Conservation (phyloP, 306 rosid genomes). For the Vicia villosa region DNA sequence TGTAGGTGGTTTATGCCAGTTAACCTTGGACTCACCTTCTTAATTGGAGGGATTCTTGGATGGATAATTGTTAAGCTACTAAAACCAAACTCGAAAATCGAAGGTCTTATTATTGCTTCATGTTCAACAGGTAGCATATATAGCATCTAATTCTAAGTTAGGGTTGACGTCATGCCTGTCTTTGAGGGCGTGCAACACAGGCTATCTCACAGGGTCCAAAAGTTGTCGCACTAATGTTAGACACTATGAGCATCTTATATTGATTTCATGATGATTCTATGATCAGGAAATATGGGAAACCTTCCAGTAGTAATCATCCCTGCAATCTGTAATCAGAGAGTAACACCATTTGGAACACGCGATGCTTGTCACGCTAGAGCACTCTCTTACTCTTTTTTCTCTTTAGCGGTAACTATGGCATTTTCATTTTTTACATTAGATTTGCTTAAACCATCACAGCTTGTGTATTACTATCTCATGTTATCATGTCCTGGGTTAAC, state of each 20-base stretch:
- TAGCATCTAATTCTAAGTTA: background rate
- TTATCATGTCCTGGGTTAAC: conserved; percentile 14
- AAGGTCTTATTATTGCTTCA: conserved; percentile 81
- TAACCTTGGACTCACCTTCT: conserved; percentile 75
- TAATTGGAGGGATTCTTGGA: conserved; percentile 76
- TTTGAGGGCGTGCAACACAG: no score
- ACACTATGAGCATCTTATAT: background rate
- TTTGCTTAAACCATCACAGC: background rate
- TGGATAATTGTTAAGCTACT: conserved; percentile 60
- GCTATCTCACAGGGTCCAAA: no score
- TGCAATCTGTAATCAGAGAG: conserved; percentile 73
- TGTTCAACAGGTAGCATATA: conserved; percentile 70
- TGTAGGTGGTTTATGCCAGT: conserved; percentile 96
- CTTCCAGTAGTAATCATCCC: conserved; percentile 79
- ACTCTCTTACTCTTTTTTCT: conserved; percentile 82
- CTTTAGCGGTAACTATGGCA: conserved; percentile 70
- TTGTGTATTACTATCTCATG: background rate
- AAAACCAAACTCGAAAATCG: conserved; percentile 72
- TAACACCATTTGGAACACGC: conserved; percentile 73
- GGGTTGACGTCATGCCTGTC: no score
- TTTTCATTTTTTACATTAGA: background rate
- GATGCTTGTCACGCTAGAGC: conserved; percentile 52
- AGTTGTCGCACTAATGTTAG: no score
- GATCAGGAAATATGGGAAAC: conserved; percentile 90
- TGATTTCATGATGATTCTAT: conserved; percentile 3